These are phyloP conservation scores for Luvunga scandens DNA, from an alignment of 345 rosid genomes.

Conservation along the genomic window DNA sequence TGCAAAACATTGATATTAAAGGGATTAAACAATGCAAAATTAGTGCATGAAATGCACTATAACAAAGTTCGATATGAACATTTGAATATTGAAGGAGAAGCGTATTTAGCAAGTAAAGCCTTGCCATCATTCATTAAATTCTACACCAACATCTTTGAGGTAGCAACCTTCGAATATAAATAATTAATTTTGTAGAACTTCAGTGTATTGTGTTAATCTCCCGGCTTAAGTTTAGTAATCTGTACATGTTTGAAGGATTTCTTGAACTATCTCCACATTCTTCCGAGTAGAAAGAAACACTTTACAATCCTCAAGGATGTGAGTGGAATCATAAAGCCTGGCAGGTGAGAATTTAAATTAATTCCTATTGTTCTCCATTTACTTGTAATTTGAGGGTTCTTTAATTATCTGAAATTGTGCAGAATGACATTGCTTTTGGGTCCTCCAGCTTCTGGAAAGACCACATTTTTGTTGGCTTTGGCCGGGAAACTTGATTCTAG, in stretches of 20 bases:
- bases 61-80: slow-evolving; percentile 41
- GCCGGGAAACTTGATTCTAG: slow-evolving; percentile 69
- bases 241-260: slow-evolving; percentile 22
- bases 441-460: slow-evolving; percentile 87
- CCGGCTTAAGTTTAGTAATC: background rate
- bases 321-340: slow-evolving; percentile 71
- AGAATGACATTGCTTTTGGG: slow-evolving; percentile 84
- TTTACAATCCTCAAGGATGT: slow-evolving; percentile 61
- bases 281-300: slow-evolving; percentile 50
- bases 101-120: slow-evolving; percentile 26
- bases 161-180: background rate
- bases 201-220: background rate
- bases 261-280: slow-evolving; percentile 31
- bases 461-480: slow-evolving; percentile 68
- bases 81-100: slow-evolving; percentile 34
- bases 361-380: background rate
- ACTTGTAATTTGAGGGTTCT: background rate
- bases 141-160: slow-evolving; percentile 25
- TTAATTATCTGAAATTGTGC: background rate
- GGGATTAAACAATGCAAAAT: too few species aligned
- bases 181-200: background rate
- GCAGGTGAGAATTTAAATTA: slow-evolving; percentile 35
- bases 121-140: slow-evolving; percentile 40
- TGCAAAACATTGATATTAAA: too few species aligned
- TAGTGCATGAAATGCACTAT: too few species aligned